Evolutionary conservation across 2,329 filamentous ascomycete species (phyloP), one percentile per base, ranked within the genome.

Genomic region (Pseudogymnoascus sp.): DNA sequence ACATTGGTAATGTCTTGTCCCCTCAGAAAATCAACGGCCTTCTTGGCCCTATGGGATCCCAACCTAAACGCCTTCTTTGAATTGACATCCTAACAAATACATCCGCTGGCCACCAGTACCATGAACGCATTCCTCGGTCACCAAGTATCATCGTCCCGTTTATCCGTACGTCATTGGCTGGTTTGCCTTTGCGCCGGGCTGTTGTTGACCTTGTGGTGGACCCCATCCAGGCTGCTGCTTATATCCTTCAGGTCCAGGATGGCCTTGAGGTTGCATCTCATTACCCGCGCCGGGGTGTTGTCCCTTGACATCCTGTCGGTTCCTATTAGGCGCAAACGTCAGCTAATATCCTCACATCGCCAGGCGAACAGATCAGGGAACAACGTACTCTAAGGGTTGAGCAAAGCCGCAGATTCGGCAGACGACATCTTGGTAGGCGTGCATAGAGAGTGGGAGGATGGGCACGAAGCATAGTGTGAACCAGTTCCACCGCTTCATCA

Each of bases 401-500:
- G 84, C 81, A 72, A 91, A 92, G 72, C 87, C 85, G 81, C 89
- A 93, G 73, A 92, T 85, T 70, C 85, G 81, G 77, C 89, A 93
- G 63, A 80, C 78, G 62, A 93, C 81, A 69, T 91, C 88, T 68
- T 86, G 79, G 74, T 87, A 86, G 61, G 84, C 84, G 63, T 83
- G 80, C 66, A 87, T 78, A 51, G 84, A 86, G 70, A 92, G 86
- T 0, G 89, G 89, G 27, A 92, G 79, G 51, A 92, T 74, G 58
- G 89, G 89, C 82, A 91, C 75, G 75, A 89, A 91, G 79, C 89
- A 92, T 70, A 92, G 86, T 4, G 89, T 92, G 71, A 92, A 92
- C 86, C 88, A 91, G 42, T 85, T 84, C 63, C 86, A 80, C 63
- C 80, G 81, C 73, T 87, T 87, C 70, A 85, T 78, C 63, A 87